Percentiles rank a stretch among this genome's conserved stretches.
phyloP scores from a whole-genome alignment of 345 rosid species.

The Brassica nigra region DNA sequence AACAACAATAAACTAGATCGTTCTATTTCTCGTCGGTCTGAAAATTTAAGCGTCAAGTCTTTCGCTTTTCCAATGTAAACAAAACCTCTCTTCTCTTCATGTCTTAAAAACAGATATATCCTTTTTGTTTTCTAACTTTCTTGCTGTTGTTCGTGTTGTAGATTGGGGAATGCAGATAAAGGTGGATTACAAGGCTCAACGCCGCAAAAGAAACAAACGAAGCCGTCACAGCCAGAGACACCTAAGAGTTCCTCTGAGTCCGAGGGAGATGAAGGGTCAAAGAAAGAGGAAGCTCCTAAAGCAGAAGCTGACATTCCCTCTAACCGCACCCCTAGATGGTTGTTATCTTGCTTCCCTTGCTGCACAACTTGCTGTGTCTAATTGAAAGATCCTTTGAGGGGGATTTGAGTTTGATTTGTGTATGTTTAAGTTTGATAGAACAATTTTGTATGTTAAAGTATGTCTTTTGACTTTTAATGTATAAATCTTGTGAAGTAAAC shows the following conservation, averaged over 20 bases:
- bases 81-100: neutral
- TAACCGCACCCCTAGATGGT: slow-evolving; percentile 46
- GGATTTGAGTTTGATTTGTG: neutral
- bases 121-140: slow-evolving; percentile 1
- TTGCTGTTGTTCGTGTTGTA: slow-evolving; percentile 19
- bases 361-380: slow-evolving; percentile 41
- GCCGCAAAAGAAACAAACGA: slow-evolving; percentile 24
- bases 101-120: neutral
- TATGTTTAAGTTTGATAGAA: slow-evolving; percentile 19
- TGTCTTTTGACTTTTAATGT: neutral
- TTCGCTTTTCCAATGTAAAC: slow-evolving; percentile 87
- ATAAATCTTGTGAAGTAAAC: slow-evolving; percentile 34
- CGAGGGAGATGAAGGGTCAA: slow-evolving; percentile 23
- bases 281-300: slow-evolving; percentile 36
- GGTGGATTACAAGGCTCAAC: slow-evolving; percentile 23
- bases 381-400: neutral
- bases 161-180: slow-evolving; percentile 58
- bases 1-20: slow-evolving; percentile 22
- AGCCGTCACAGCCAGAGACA: slow-evolving; percentile 31
- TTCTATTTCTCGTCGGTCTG: slow-evolving; percentile 47
- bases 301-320: slow-evolving; percentile 15
- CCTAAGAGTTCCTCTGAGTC: slow-evolving; percentile 25
- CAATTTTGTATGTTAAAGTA: slow-evolving; percentile 21
- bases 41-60: slow-evolving; percentile 60
- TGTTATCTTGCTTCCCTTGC: slow-evolving; percentile 67